Evolutionary conservation across 441 rosid species (phyloP), one percentile per base, ranked within the genome.

Genomic region (Erysimum cheiri): DNA sequence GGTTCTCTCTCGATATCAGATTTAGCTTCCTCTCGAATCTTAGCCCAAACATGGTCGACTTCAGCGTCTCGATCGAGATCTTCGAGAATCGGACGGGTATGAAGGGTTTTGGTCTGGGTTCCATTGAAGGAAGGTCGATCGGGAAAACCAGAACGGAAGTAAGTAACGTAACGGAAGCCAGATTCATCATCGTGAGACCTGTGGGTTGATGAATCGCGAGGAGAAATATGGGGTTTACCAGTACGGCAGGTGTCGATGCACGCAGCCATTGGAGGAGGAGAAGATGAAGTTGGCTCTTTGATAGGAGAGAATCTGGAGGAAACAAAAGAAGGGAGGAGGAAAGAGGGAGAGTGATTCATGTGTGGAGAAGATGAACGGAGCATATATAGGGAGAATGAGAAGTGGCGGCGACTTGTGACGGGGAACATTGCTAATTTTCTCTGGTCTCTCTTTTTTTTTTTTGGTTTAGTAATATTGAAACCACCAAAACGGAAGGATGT

Each of bases 21-120:
- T 49, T 61, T 78, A n/a, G 97, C 97, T 70, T 91, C 96, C 10
- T 84, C 85, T 6, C 74, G 71, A 68, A 93, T 87, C 56, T 65
- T 77, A 5, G 76, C 70, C 98, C 96, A 93, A 4, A 83, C 77
- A 74, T 78, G 80, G 12, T 57, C 77, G 44, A 49, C 24, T 2
- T 64, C 71, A 4, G 77, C 55, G 57, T 71, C 80, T 31, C 56
- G 62, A 8, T 77, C 69, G 3, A 61, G 60, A 36, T 76, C 77
- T 24, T 77, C 71, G 0, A 67, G n/a, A 4, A 22, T 6, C 7
- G 82, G 50, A 4, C 69, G 60, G 0, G 82, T 63, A 11, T 80
- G 84, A 0, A 78, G 24, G 53, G 77, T 54, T 47, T 77, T 82
- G 0, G 74, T 61, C 15, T 77, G 83, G 47, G 70, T 83, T 47